These are phyloP conservation scores for Wickerhamiella qilinensis DNA, from an alignment of 805 yeast genomes.

Conservation along the genomic window DNA sequence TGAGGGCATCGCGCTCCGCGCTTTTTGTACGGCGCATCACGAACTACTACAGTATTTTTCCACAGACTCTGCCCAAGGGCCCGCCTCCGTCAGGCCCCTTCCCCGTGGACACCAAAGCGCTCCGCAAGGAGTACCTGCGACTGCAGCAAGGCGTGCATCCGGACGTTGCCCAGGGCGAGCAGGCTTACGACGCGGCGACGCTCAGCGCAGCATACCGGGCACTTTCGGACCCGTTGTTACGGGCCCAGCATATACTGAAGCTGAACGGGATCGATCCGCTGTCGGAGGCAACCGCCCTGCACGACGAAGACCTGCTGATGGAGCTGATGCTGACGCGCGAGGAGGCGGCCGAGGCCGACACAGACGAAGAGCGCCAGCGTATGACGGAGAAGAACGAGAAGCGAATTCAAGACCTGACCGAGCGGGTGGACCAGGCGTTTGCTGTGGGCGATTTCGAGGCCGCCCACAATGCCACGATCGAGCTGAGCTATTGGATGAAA, in stretches of 20 bases:
- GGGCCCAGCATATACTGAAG: constrained; percentile 47
- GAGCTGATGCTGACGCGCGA: constrained; percentile 77
- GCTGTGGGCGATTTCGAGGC: constrained; percentile 32
- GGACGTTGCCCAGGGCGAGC: constrained; percentile 32
- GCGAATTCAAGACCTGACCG: constrained; percentile 34
- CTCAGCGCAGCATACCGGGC: constrained; percentile 68
- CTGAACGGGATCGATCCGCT: constrained; percentile 38
- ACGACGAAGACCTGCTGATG: constrained; percentile 41
- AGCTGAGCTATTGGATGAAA: constrained; percentile 71
- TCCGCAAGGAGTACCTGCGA: constrained; percentile 59
- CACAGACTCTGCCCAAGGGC: constrained; percentile 51
- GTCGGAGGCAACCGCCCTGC: constrained; percentile 28
- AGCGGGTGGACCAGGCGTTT: constrained; percentile 32
- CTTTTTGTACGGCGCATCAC: too few relatives aligned
- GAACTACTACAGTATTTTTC: constrained; percentile 49
- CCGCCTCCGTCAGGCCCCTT: constrained; percentile 51
- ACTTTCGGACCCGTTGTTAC: constrained; percentile 47
- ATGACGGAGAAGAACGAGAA: constrained; percentile 40
- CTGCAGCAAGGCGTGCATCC: constrained; percentile 74
- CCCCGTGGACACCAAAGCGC: constrained; percentile 32
- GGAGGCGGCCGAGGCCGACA: constrained; percentile 47
- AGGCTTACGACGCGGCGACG: constrained; percentile 28
- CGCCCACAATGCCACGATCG: constrained; percentile 52
- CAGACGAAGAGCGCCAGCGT: constrained; percentile 38
- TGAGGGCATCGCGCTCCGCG: too few relatives aligned